Evolutionary conservation across 176 grass and related monocot species (phyloP).

Genomic region (Oryza australiensis): DNA sequence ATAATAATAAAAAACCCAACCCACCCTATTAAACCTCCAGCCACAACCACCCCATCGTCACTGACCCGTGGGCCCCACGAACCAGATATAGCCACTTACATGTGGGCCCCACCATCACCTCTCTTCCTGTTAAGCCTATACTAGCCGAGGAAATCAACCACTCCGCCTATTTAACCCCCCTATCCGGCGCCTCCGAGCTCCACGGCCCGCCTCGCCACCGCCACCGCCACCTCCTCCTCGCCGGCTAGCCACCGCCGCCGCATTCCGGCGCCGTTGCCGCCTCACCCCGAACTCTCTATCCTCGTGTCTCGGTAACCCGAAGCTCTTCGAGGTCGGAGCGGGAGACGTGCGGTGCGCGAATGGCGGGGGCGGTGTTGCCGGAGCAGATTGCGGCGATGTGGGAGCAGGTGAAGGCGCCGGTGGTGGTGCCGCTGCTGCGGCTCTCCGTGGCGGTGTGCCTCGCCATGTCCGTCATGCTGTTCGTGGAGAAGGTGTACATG

Average conservation of each 20-base stretch:
- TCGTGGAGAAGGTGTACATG: constrained; percentile 84
- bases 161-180: not conserved
- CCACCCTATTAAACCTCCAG: too few relatives aligned
- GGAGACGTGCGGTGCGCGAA: not conserved
- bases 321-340: not conserved
- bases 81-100: too few relatives aligned
- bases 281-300: not conserved
- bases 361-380: not conserved
- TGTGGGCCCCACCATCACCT: too few relatives aligned
- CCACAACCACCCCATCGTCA: not conserved
- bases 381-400: constrained; percentile 50
- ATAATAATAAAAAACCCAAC: not conserved
- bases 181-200: not conserved
- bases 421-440: constrained; percentile 66
- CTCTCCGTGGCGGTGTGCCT: constrained; percentile 62
- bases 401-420: constrained; percentile 56
- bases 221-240: not conserved
- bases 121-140: too few relatives aligned
- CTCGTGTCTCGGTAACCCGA: not conserved
- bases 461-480: constrained; percentile 71
- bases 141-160: too few relatives aligned
- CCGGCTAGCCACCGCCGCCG: not conserved
- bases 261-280: not conserved
- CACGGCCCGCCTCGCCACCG: not conserved
- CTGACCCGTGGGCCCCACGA: not conserved